A percentile compares a stretch with the other conserved stretches of the same genome.
Conservation (phyloP, 139 green algal species). For the Coccomyxa sp. region DNA sequence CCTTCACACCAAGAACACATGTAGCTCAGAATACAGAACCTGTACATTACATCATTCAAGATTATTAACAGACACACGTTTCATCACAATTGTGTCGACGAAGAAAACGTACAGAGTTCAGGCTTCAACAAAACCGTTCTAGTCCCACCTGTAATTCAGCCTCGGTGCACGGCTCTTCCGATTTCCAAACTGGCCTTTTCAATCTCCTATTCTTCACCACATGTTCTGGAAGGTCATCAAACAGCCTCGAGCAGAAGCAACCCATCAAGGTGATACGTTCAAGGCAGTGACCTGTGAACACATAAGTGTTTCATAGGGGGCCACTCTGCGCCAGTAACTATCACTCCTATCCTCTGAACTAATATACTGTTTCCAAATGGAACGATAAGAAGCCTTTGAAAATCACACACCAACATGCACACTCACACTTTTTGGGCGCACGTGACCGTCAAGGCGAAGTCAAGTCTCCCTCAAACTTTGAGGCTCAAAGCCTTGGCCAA, state of each 20-base stretch:
- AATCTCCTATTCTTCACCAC: background rate
- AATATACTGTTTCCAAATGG: no score
- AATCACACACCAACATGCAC: background rate
- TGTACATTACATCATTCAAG: background rate
- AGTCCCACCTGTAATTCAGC: background rate
- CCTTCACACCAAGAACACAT: slow-evolving; percentile 26
- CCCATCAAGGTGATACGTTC: background rate
- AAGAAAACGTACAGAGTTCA: no score
- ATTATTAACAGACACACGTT: background rate
- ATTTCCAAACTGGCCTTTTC: background rate
- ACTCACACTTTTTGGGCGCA: background rate
- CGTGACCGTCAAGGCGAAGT: background rate
- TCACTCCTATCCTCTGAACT: no score
- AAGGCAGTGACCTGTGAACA: background rate
- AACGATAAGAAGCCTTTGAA: no score
- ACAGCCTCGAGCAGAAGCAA: background rate
- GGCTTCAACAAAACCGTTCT: no score
- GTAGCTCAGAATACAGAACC: background rate
- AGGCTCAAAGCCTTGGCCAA: no score
- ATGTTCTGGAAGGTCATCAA: background rate
- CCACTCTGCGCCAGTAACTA: no score
- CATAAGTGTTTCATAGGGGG: background rate
- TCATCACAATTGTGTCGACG: no score
- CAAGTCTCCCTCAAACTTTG: no score
- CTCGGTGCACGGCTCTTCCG: background rate